Evolutionary conservation across 352 stramenopile genomes (phyloP).

Genomic region (Pythium oligandrum): DNA sequence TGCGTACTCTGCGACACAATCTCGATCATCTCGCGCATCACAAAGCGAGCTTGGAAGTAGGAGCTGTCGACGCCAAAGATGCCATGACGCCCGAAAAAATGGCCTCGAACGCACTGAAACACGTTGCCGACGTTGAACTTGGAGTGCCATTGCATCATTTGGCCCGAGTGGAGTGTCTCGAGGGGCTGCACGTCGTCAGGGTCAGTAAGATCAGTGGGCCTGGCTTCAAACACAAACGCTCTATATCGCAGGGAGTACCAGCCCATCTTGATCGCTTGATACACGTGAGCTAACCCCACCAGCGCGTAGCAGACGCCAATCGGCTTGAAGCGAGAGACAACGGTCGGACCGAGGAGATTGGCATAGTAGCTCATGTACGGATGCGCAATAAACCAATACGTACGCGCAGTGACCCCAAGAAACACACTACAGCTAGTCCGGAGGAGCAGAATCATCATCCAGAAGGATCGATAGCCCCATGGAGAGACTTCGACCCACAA

Average conservation of each 20-base stretch:
- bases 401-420: not conserved
- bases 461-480: constrained; percentile 2
- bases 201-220: too few species aligned
- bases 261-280: constrained; percentile 11
- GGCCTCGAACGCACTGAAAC: not conserved
- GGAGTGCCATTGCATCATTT: too few species aligned
- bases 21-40: constrained; percentile 32
- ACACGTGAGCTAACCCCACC: constrained; percentile 2
- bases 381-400: constrained; percentile 22
- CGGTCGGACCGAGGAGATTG: constrained; percentile 10
- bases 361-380: constrained; percentile 27
- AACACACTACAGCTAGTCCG: constrained; percentile 5
- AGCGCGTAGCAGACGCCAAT: constrained; percentile 9
- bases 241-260: constrained; percentile 6
- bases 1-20: constrained; percentile 36
- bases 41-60: constrained; percentile 24
- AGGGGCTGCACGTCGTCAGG: not conserved
- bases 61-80: constrained; percentile 32
- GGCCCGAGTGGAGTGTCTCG: not conserved
- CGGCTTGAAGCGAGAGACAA: constrained; percentile 3
- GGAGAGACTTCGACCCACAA: constrained; percentile 8
- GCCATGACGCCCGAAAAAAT: constrained; percentile 16
- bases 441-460: constrained; percentile 8
- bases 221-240: constrained; percentile 5
- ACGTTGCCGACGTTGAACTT: too few species aligned